These are phyloP conservation scores for Mycena chlorophos DNA, from an alignment of 768 basidiomycete species.

Conservation along the genomic window DNA sequence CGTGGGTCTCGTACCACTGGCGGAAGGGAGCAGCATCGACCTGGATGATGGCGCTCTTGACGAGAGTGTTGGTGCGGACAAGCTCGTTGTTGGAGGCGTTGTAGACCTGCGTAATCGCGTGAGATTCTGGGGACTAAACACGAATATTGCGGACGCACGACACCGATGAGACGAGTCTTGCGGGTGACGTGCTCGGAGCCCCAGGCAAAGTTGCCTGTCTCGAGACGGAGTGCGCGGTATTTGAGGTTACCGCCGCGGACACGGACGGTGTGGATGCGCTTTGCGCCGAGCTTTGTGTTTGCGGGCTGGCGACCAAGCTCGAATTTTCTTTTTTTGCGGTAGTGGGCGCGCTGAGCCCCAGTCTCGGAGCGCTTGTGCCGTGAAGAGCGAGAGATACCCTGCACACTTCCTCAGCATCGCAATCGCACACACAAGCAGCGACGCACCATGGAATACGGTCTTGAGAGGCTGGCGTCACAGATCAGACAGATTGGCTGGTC, in stretches of 20 bases:
- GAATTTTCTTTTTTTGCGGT: conserved; percentile 99
- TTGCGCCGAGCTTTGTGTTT: conserved; percentile 93
- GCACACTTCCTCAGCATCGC: conserved; percentile 13
- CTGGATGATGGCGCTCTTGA: conserved; percentile 95
- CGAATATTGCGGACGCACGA: conserved; percentile 60
- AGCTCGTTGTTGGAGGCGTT: conserved; percentile 99
- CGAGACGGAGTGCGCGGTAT: conserved; percentile 94
- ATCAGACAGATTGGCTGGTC: neutral
- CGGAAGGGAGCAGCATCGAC: conserved; percentile 98
- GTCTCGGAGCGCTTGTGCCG: conserved; percentile 96
- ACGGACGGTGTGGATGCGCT: conserved; percentile 94
- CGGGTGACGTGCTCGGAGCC: conserved; percentile 89
- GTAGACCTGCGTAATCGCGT: conserved; percentile 70
- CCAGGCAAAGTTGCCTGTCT: conserved; percentile 98
- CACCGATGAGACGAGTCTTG: conserved; percentile 95
- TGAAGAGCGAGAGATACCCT: conserved; percentile 98
- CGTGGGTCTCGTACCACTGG: conserved; percentile 99
- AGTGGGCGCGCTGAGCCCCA: conserved; percentile 89
- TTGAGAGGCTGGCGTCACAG: conserved; percentile 56
- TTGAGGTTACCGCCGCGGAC: conserved; percentile 95
- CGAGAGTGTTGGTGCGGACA: conserved; percentile 98
- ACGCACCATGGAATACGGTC: conserved; percentile 76
- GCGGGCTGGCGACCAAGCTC: conserved; percentile 99
- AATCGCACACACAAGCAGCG: conserved; percentile 27
- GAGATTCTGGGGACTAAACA: conserved; percentile 3